A percentile compares a stretch with the other conserved stretches of the same genome.
These are phyloP conservation scores for Bipolaris zeicola DNA, from an alignment of 2,329 filamentous ascomycete species.

Conservation along the genomic window DNA sequence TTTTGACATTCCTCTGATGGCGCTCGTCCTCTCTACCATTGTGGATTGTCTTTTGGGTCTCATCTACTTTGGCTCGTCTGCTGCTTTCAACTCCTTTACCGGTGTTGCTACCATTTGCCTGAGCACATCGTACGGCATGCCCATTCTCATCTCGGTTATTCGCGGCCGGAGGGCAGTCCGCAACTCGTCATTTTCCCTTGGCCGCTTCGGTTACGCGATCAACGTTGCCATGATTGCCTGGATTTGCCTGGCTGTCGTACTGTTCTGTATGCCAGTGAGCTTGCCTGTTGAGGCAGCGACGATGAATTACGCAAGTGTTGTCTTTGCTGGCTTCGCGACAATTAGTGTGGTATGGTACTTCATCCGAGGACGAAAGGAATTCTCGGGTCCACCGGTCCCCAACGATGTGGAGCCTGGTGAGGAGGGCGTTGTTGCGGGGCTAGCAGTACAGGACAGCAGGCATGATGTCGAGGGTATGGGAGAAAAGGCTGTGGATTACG, in stretches of 20 bases:
- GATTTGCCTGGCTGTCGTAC: constrained; percentile 71
- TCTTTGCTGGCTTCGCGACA: constrained; percentile 48
- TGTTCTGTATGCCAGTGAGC: constrained; percentile 74
- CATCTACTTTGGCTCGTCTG: constrained; percentile 78
- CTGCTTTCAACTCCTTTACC: constrained; percentile 80
- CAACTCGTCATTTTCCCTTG: constrained; percentile 70
- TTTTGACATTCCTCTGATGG: constrained; percentile 73
- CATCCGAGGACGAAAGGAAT: constrained; percentile 45
- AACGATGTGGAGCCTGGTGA: constrained; percentile 44
- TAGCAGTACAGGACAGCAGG: constrained; percentile 38
- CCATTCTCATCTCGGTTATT: constrained; percentile 73
- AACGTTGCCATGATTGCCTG: constrained; percentile 72
- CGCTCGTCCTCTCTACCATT: constrained; percentile 68
- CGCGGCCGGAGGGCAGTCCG: constrained; percentile 69
- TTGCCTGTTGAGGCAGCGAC: constrained; percentile 48
- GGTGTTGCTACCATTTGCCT: constrained; percentile 81
- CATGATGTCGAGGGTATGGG: constrained; percentile 33
- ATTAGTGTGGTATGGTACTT: constrained; percentile 49
- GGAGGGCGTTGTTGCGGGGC: constrained; percentile 39
- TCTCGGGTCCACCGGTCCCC: constrained; percentile 47
- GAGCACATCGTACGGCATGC: constrained; percentile 74
- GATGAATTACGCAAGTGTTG: constrained; percentile 54
- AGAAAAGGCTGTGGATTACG: constrained; percentile 17
- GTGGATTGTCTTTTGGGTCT: constrained; percentile 74
- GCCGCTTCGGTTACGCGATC: constrained; percentile 69